Percentiles rank a stretch among this genome's conserved stretches.
Conservation (phyloP, 805 yeast genomes). For the Hagleromyces aurorensis region DNA sequence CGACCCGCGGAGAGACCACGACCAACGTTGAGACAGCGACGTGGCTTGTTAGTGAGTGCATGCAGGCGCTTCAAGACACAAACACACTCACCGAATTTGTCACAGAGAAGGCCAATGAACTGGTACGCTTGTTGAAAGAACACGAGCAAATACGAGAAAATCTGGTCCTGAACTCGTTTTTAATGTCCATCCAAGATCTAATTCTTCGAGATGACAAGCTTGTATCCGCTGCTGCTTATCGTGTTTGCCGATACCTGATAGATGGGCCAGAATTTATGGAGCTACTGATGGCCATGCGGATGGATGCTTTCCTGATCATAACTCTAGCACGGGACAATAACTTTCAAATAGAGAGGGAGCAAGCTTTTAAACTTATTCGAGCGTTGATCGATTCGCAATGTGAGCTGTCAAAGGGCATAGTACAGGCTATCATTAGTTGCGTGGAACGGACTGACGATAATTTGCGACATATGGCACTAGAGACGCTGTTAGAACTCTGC, state of each 20-base stretch:
- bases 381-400: slow-evolving; percentile 44
- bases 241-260: slow-evolving; percentile 61
- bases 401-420: slow-evolving; percentile 61
- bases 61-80: slow-evolving; percentile 29
- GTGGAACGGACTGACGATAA: slow-evolving; percentile 49
- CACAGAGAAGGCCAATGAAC: slow-evolving; percentile 54
- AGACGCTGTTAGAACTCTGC: slow-evolving; percentile 49
- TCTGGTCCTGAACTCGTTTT: slow-evolving; percentile 48
- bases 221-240: slow-evolving; percentile 67
- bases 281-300: slow-evolving; percentile 43
- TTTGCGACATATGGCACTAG: slow-evolving; percentile 44
- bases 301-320: slow-evolving; percentile 56
- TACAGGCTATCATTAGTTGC: slow-evolving; percentile 57
- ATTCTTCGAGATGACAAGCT: slow-evolving; percentile 49
- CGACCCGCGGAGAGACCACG: slow-evolving; percentile 4
- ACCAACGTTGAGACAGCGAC: slow-evolving; percentile 26
- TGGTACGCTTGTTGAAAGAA: slow-evolving; percentile 47
- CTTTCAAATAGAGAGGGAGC: slow-evolving; percentile 57
- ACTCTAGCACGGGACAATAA: slow-evolving; percentile 54
- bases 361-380: slow-evolving; percentile 67
- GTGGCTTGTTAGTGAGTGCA: slow-evolving; percentile 31
- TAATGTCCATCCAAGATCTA: slow-evolving; percentile 52
- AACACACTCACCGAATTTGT: slow-evolving; percentile 20
- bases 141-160: slow-evolving; percentile 59
- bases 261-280: slow-evolving; percentile 46